These are phyloP conservation scores for Garcia nutans DNA, from an alignment of 345 rosid genomes.

Conservation along the genomic window DNA sequence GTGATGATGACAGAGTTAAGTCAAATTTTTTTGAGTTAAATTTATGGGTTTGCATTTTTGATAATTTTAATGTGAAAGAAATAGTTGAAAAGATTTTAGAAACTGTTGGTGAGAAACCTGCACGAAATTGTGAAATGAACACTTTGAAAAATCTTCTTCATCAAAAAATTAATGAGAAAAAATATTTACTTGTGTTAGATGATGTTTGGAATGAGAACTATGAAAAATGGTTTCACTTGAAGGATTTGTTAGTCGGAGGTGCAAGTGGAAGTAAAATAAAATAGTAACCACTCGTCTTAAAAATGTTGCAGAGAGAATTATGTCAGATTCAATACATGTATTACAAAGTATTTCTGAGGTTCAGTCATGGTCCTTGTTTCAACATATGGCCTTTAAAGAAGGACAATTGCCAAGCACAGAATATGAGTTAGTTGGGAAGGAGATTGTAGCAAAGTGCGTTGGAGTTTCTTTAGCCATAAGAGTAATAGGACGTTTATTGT, in stretches of 20 bases:
- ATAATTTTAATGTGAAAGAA: slow-evolving; percentile 9
- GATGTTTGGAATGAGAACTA: slow-evolving; percentile 22
- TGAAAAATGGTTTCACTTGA: not conserved
- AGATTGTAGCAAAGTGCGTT: not conserved
- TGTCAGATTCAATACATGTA: no score
- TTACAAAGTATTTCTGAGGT: no score
- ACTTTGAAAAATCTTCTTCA: no score
- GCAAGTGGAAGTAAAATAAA: slow-evolving; percentile 11
- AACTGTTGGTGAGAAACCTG: not conserved
- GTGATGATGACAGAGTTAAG: slow-evolving; percentile 15
- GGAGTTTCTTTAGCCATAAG: not conserved
- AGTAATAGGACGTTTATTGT: not conserved
- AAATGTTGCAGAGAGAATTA: no score
- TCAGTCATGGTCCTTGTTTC: no score
- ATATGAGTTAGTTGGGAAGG: not conserved
- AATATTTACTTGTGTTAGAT: slow-evolving; percentile 27
- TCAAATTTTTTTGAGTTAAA: slow-evolving; percentile 19
- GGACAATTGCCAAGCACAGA: no score
- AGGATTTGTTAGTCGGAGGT: not conserved
- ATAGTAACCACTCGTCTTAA: not conserved
- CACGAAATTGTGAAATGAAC: not conserved
- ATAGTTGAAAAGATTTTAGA: slow-evolving; percentile 16
- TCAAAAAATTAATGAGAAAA: slow-evolving; percentile 8
- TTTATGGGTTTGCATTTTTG: slow-evolving; percentile 24
- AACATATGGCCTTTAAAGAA: no score